Evolutionary conservation across 805 yeast species (phyloP).

Genomic region (Cyberlindnera japonica): DNA sequence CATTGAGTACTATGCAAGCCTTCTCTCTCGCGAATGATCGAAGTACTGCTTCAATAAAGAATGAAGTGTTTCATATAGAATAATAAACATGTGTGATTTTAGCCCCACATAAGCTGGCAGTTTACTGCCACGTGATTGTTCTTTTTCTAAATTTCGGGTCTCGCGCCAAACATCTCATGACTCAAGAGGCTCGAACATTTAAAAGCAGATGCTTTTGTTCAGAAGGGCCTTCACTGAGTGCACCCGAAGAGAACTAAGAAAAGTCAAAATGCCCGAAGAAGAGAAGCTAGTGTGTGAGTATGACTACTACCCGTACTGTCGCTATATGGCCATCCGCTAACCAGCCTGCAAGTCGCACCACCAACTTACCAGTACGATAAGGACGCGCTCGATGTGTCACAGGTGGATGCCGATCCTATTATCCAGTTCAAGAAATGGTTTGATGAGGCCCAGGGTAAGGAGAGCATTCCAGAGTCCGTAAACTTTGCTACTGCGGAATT

Average conservation of each 20-base stretch:
- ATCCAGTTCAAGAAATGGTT: constrained; percentile 85
- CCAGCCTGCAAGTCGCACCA: constrained; percentile 75
- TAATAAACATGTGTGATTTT: no score
- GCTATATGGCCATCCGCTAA: no score
- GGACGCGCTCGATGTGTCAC: constrained; percentile 49
- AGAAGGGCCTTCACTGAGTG: neutral
- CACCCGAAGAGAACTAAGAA: neutral
- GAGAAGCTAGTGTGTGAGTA: constrained; percentile 26
- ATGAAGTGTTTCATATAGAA: no score
- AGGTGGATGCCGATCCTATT: constrained; percentile 60
- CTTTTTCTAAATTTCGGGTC: neutral
- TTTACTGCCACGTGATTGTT: neutral
- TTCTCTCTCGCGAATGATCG: no score
- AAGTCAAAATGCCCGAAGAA: constrained; percentile 13
- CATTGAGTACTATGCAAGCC: constrained; percentile 51
- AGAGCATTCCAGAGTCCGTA: constrained; percentile 76
- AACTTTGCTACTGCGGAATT: constrained; percentile 84
- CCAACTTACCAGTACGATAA: constrained; percentile 84
- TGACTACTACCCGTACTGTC: no score
- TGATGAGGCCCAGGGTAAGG: constrained; percentile 60
- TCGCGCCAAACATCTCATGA: neutral
- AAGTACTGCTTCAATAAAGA: no score
- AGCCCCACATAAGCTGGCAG: no score
- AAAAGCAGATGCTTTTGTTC: neutral
- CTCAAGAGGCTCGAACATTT: neutral